phyloP scores from a whole-genome alignment of 805 yeast species.

The Wickerhamiella hasegawae region DNA sequence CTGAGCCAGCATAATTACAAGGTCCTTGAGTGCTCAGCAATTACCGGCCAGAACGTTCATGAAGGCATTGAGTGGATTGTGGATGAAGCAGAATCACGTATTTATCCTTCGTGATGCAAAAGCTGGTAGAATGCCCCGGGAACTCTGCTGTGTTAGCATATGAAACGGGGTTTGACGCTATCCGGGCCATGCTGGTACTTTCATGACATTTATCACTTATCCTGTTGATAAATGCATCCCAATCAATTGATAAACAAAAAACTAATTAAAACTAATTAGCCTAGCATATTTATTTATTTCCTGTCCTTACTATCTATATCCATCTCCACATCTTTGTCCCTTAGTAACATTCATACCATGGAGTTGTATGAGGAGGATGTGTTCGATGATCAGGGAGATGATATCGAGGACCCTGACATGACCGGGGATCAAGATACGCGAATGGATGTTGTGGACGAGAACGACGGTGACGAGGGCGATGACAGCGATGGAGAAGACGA shows the following conservation, averaged over 20 bases:
- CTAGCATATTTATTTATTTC: no score
- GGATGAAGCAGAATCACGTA: constrained; percentile 25
- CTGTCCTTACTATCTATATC: not conserved
- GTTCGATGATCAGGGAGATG: constrained; percentile 25
- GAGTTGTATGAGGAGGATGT: constrained; percentile 18
- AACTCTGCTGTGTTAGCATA: no score
- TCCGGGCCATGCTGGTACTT: no score
- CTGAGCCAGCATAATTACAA: constrained; percentile 27
- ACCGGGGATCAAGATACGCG: constrained; percentile 16
- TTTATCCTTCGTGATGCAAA: no score
- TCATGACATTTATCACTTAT: no score
- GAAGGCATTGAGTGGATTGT: constrained; percentile 30
- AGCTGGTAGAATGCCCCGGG: no score
- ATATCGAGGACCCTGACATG: constrained; percentile 29
- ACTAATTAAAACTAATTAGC: no score
- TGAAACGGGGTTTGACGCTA: no score
- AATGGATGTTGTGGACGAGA: constrained; percentile 17
- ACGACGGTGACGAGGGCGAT: constrained; percentile 15
- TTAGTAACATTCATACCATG: constrained; percentile 1
- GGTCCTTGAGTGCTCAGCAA: constrained; percentile 34
- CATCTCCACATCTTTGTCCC: not conserved
- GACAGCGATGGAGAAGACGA: not conserved
- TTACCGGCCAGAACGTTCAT: constrained; percentile 27
- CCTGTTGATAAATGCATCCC: no score
- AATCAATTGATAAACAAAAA: no score